Base-by-base conservation (phyloP, 768 basidiomycete species). In the Agaricus blazei region DNA sequence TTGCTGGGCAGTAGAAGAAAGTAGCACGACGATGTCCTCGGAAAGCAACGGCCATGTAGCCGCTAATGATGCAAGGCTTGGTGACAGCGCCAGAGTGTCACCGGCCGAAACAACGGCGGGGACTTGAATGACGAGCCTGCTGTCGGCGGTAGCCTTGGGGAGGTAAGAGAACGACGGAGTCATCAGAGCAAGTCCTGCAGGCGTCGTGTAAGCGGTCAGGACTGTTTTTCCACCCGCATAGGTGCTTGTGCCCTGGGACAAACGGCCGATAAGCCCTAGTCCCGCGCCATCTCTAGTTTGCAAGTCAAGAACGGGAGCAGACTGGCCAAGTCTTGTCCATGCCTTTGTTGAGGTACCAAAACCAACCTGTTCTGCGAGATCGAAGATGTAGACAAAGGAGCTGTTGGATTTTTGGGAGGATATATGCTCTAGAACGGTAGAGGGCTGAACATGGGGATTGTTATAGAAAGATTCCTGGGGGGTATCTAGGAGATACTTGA, bases 211-310 rank as follows among this genome's bases (percentile, higher is more conserved):
- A 1, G 87, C 86, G 0, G 90, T 89, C 51, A 93, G 70, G 41
- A 87, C 69, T 14, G 83, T 77, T 19, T 80, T 81, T 44, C 72
- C 78, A 31, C 72, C 74, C 3, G 80, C 77, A 59, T 90, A 85
- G 60, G 77, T 78, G 67, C 87, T 90, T 14, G 90, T 83, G 37
- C 89, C 87, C 63, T 90, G 86, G 6, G 87, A 90, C 48, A 93
- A 72, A 49, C 91, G 75, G 36, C 94, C 90, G 52, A 90, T 79
- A 60, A 95, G 75, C 63, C 81, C 80, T 56, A 93, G 69, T 8
- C 93, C 93, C 15, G 93, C 92, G 46, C 93, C 93, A 4, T 86
- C 78, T 56, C 93, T 77, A 24, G 90, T 92, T 72, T 96, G 92
- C 59, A 92, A 74, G 50, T 81, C 72, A 42, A 88, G 76, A 4